Percentiles rank a stretch among this genome's conserved stretches.
Evolutionary conservation across 2,329 filamentous ascomycete genomes (phyloP).

Genomic region (Elsinoe australis): DNA sequence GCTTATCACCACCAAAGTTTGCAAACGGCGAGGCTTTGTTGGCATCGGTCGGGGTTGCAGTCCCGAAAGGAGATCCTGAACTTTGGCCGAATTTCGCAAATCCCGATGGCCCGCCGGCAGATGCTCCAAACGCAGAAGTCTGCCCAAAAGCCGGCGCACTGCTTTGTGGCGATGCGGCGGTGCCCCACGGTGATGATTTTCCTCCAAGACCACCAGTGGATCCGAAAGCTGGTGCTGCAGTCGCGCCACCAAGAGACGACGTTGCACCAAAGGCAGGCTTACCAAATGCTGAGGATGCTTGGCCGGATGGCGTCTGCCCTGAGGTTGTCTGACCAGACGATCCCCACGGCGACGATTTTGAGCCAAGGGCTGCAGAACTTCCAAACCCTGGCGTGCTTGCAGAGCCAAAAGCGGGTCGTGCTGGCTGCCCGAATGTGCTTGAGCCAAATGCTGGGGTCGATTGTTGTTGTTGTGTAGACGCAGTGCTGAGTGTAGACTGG

Average conservation of each 20-base stretch:
- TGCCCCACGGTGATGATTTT: slow-evolving; percentile 21
- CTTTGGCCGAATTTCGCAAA: slow-evolving; percentile 30
- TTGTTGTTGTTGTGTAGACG: slow-evolving; percentile 17
- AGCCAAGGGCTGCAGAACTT: slow-evolving; percentile 24
- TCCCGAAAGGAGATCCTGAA: slow-evolving; percentile 6
- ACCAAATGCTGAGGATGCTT: slow-evolving; percentile 18
- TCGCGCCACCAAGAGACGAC: slow-evolving; percentile 17
- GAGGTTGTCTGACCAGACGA: slow-evolving; percentile 18
- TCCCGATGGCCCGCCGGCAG: slow-evolving; percentile 23
- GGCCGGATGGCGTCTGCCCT: slow-evolving; percentile 16
- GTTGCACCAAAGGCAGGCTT: slow-evolving; percentile 25
- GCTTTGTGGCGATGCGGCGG: slow-evolving; percentile 16
- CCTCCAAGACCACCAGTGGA: slow-evolving; percentile 20
- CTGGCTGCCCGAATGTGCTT: slow-evolving; percentile 23
- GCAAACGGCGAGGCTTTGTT: slow-evolving; percentile 29
- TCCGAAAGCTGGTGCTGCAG: slow-evolving; percentile 22
- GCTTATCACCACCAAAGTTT: slow-evolving; percentile 24
- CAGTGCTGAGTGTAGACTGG: slow-evolving; percentile 18
- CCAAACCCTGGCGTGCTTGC: slow-evolving; percentile 24
- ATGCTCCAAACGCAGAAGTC: slow-evolving; percentile 26
- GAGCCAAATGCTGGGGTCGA: slow-evolving; percentile 24
- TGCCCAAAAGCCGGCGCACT: slow-evolving; percentile 22
- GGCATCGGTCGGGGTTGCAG: slow-evolving; percentile 22
- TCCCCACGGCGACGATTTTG: slow-evolving; percentile 27
- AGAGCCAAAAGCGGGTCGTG: slow-evolving; percentile 20